These are phyloP conservation scores for Actinomortierella wolfii DNA, from an alignment of 371 early-diverging fungal species.

Conservation along the genomic window DNA sequence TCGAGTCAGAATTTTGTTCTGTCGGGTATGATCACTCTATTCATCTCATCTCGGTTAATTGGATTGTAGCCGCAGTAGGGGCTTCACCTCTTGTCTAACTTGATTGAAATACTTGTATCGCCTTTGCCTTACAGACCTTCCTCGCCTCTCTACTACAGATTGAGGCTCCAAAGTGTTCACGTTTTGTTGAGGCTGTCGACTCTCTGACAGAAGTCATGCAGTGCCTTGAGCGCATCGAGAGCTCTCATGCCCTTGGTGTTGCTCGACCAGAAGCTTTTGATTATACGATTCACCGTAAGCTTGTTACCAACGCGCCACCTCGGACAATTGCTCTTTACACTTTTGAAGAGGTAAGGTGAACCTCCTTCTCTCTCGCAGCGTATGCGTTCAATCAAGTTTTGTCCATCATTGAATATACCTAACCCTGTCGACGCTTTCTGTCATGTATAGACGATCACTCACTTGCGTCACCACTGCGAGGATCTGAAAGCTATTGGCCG, in stretches of 20 bases:
- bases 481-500: slow-evolving; percentile 38
- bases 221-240: slow-evolving; percentile 9
- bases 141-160: slow-evolving; percentile 25
- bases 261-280: slow-evolving; percentile 59
- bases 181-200: slow-evolving; percentile 13
- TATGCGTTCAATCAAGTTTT: too few relatives aligned
- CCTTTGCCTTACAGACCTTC: background rate
- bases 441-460: too few relatives aligned
- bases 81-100: too few relatives aligned
- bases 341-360: slow-evolving; percentile 46
- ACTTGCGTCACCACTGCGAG: too few relatives aligned
- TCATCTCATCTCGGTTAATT: background rate
- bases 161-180: slow-evolving; percentile 25
- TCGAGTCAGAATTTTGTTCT: slow-evolving; percentile 17
- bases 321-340: slow-evolving; percentile 64
- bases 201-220: slow-evolving; percentile 13
- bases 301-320: slow-evolving; percentile 72
- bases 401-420: too few relatives aligned
- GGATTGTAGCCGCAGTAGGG: background rate
- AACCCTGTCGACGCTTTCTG: too few relatives aligned
- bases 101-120: background rate
- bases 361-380: background rate
- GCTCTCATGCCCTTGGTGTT: slow-evolving; percentile 13
- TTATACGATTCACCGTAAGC: slow-evolving; percentile 67
- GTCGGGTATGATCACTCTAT: slow-evolving; percentile 32